Conservation (phyloP, 2,329 filamentous ascomycete species). For the Aspergillus puulaauensis region DNA sequence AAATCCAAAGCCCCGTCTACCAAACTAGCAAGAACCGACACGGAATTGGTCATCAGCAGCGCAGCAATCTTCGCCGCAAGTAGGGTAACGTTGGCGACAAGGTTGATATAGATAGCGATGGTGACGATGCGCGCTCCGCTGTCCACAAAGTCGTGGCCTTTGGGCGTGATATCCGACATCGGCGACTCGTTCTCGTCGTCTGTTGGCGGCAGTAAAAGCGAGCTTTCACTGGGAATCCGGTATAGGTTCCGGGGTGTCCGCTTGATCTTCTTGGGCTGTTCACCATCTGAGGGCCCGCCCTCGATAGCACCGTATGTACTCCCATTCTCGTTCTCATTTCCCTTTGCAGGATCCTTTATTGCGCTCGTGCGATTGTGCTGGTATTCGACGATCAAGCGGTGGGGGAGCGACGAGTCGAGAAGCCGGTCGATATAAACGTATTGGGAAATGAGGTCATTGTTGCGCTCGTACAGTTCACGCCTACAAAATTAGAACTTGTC, state of each 20-base stretch:
- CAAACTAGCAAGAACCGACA: constrained; percentile 65
- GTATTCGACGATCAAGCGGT: constrained; percentile 89
- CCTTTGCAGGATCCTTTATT: background rate
- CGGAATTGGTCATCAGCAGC: constrained; percentile 69
- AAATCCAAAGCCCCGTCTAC: constrained; percentile 67
- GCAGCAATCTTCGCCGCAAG: constrained; percentile 76
- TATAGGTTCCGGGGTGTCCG: constrained; percentile 86
- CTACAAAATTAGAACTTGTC: constrained; percentile 35
- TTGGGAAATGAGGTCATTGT: constrained; percentile 83
- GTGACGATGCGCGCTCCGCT: constrained; percentile 74
- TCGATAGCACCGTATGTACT: constrained; percentile 29
- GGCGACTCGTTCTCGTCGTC: constrained; percentile 62
- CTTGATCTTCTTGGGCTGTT: constrained; percentile 52
- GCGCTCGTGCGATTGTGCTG: constrained; percentile 27
- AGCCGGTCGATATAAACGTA: constrained; percentile 92
- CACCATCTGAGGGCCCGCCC: constrained; percentile 31
- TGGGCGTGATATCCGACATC: constrained; percentile 48
- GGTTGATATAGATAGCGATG: constrained; percentile 85
- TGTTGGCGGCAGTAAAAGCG: constrained; percentile 24
- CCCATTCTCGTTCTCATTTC: constrained; percentile 36
- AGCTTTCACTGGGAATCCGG: constrained; percentile 53
- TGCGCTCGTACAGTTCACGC: constrained; percentile 83
- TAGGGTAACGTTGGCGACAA: constrained; percentile 73
- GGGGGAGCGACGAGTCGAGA: constrained; percentile 87
- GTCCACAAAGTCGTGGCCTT: constrained; percentile 54